Base-by-base conservation (phyloP, 2,329 filamentous ascomycete species). In the Trichophyton equinum region DNA sequence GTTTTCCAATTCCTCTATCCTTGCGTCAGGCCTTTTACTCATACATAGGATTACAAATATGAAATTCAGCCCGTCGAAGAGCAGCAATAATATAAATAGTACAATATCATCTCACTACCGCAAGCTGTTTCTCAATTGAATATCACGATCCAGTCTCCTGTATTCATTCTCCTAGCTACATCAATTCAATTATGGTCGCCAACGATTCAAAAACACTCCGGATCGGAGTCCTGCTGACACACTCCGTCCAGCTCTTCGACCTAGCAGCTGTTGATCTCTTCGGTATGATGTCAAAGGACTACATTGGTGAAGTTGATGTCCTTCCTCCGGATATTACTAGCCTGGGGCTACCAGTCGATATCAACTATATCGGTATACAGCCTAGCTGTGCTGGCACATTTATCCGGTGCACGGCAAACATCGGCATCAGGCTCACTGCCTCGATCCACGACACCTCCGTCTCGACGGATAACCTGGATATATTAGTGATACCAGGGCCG, bases 171-270 rank as follows among this genome's bases (percentile, higher is more conserved):
- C 4, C 33, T 38, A 15, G 22, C 20, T 13, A 15, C 11, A 25
- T 51, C 25, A 27, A 27, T 15, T 13, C 46, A 4, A 27, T 33
- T 55, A 62, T 62, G 61, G 9, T 53, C 30, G 47, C 57, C 11
- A 33, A 30, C 13, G 22, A 47, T 3, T 20, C 20, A 11, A 40
- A 58, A 22, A 18, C 62, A 3, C 59, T 75, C 58, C 68, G 64
- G 62, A 66, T 72, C 60, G 74, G 74, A 57, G 69, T 76, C 47
- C 71, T 76, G 33, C 63, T 76, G 13, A 65, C 70, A 33, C 65
- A 68, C 8, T 64, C 67, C 1, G 68, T 75, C 47, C 74, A 76
- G 65, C 70, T 76, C 59, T 68, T 76, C 38, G 74, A 76, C 62
- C 63, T 75, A 44, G 67, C 71, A 11, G 66, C 70, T 18, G 65